Evolutionary conservation across 2,329 filamentous ascomycete species (phyloP), one percentile per base, ranked within the genome.

Genomic region (Neonectria hederae): DNA sequence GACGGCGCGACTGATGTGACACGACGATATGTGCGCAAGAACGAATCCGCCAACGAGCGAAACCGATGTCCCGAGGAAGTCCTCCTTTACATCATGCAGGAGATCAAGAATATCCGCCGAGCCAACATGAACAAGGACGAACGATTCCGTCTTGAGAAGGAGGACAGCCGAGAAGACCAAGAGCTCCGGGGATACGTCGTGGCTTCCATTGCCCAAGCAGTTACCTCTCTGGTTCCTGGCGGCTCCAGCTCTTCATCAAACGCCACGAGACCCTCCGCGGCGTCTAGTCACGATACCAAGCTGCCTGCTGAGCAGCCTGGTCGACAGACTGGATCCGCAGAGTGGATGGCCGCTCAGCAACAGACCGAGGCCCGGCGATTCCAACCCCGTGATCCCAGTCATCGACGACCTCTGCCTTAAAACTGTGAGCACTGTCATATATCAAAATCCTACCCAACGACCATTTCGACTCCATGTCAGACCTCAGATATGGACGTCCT

Each of bases 21-120:
- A 22, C 82, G 88, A 42, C 84, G 88, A 71, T 90, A 92, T 65
- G 89, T 91, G 13, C 91, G 92, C 71, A 92, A 93, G 79, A 84
- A 83, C 65, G 89, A 90, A 70, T 86, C 92, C 72, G 90, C 92
- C 35, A 83, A 87, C n/a, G 89, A 92, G 67, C 90, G 96, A 68
- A 93, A 86, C 69, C 88, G 89, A 72, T 94, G 92, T 71, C 89
- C 95, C 0, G 96, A 99, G 78, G 92, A 96, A 68, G 95, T 97
- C 6, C 85, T 98, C 65, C 86, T 97, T 17, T 94, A 94, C 83
- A 93, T 97, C 67, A 91, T 96, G 81, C 90, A 94, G 72, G 96
- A 98, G 82, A 96, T 99, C 75, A 92, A 92, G 74, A 88, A 89
- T 66, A 87, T 95, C 74, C 91, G 95, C 74, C 90, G 96, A 55